Evolutionary conservation across 1,284 basidiomycete species (phyloP).

Genomic region (Boletellus dicymbophilus): DNA sequence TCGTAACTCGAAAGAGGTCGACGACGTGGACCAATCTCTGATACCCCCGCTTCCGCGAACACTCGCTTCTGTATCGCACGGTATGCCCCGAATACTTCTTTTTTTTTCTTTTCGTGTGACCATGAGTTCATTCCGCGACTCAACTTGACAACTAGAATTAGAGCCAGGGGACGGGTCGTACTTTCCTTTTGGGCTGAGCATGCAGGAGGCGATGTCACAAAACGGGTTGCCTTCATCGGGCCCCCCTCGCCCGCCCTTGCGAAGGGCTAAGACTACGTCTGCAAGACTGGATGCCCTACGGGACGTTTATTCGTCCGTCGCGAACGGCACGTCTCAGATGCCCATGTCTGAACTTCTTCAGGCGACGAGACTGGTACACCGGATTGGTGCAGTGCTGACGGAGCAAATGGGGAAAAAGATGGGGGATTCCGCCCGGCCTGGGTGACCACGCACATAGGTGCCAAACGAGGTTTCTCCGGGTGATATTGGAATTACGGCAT

Average conservation of each 20-base stretch:
- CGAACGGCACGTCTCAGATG: conserved; percentile 39
- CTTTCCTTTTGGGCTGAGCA: background rate
- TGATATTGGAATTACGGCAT: too few relatives aligned
- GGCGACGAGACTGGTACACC: conserved; percentile 36
- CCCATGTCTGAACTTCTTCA: conserved; percentile 40
- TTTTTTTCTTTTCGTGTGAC: too few relatives aligned
- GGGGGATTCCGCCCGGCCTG: conserved; percentile 1
- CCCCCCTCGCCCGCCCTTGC: conserved; percentile 20
- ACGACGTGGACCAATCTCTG: conserved; percentile 25
- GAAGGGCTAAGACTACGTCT: conserved; percentile 33
- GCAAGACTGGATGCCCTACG: conserved; percentile 35
- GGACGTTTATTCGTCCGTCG: conserved; percentile 36
- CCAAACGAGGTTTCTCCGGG: too few relatives aligned
- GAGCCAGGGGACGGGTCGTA: background rate
- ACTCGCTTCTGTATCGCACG: background rate
- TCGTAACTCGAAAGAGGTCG: conserved; percentile 18
- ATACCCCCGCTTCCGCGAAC: conserved; percentile 5
- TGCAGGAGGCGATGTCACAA: conserved; percentile 9
- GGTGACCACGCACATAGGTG: background rate
- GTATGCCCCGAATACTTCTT: conserved; percentile 9
- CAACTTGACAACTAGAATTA: background rate
- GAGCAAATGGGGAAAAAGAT: conserved; percentile 39
- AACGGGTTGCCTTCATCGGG: conserved; percentile 5
- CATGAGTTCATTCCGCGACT: too few relatives aligned
- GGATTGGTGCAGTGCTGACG: conserved; percentile 38